A percentile compares a stretch with the other conserved stretches of the same genome.
These are phyloP conservation scores for Cryptococcus wingfieldii DNA, from an alignment of 1,284 basidiomycete species.

Conservation along the genomic window DNA sequence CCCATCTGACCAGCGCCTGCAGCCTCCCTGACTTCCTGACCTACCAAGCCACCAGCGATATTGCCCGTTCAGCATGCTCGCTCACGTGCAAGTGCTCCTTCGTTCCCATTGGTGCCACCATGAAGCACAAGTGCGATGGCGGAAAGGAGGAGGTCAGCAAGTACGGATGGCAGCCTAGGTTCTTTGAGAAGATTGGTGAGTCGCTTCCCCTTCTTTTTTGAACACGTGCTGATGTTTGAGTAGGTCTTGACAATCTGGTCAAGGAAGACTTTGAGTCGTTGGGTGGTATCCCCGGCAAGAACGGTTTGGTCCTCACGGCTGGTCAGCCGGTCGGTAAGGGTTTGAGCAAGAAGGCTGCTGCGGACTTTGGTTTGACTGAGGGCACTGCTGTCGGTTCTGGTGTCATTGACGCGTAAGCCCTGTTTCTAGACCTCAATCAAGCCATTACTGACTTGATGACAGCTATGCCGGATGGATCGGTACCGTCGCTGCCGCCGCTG, in stretches of 20 bases:
- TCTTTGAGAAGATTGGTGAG: slow-evolving; percentile 74
- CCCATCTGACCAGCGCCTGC: background rate
- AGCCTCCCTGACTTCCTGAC: slow-evolving; percentile 89
- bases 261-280: slow-evolving; percentile 68
- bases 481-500: slow-evolving; percentile 76
- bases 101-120: slow-evolving; percentile 63
- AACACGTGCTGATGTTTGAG: background rate
- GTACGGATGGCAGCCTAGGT: slow-evolving; percentile 79
- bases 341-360: slow-evolving; percentile 70
- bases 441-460: background rate
- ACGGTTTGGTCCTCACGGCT: slow-evolving; percentile 71
- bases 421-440: background rate
- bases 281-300: slow-evolving; percentile 62
- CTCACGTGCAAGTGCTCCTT: slow-evolving; percentile 96
- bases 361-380: slow-evolving; percentile 75
- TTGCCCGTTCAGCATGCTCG: slow-evolving; percentile 84
- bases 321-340: slow-evolving; percentile 87
- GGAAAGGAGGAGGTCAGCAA: slow-evolving; percentile 44
- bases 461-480: slow-evolving; percentile 99
- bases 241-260: slow-evolving; percentile 47
- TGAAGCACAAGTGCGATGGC: slow-evolving; percentile 42
- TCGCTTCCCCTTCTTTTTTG: background rate
- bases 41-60: slow-evolving; percentile 77
- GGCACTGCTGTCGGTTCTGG: slow-evolving; percentile 94
- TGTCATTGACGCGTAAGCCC: slow-evolving; percentile 82